Evolutionary conservation across 768 basidiomycete species (phyloP), one percentile per base, ranked within the genome.

Genomic region (Pleurotus platypus): DNA sequence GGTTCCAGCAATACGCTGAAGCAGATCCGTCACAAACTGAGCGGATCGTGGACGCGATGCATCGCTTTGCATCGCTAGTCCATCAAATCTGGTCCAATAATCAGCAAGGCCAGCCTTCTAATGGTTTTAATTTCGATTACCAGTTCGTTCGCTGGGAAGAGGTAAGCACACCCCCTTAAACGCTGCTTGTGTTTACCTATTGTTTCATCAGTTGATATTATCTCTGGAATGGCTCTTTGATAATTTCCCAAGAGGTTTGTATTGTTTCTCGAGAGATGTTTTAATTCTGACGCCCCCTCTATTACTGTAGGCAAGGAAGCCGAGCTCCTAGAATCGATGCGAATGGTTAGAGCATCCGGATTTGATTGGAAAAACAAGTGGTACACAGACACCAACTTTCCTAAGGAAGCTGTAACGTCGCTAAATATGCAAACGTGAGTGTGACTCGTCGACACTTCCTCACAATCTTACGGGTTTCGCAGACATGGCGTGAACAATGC

Each of bases 61-160:
- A 76, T 55, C 63, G 61, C 8, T 77, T 77, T 53, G 46, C 71
- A 27, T 61, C 70, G 0, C 66, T 75, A 1, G 69, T 62, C 1
- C 67, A 77, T 61, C 67, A 67, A 2, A 67, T 74, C 13, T 77
- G 71, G 67, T 67, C 67, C 48, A 74, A 66, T 0, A 68, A 67
- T 9, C 65, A 71, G 46, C 69, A 75, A 61, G 75, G 75, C 4
- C 63, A 61, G 9, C 67, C 68, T 1, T 70, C 67, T 2, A 67
- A 70, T 60, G 76, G 76, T 1, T 76, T 75, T 64, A 72, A 77
- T 56, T 75, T 71, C 40, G 71, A 72, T 49, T 76, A 76, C 56
- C 76, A 77, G 47, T 75, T 59, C 37, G 75, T 77, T 4, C 68
- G 75, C 16, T 76, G 72, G 74, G 75, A 75, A 62, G 75, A 75